A percentile compares a stretch with the other conserved stretches of the same genome.
Evolutionary conservation across 1,284 basidiomycete species (phyloP).

Genomic region (Schizophyllum amplum): DNA sequence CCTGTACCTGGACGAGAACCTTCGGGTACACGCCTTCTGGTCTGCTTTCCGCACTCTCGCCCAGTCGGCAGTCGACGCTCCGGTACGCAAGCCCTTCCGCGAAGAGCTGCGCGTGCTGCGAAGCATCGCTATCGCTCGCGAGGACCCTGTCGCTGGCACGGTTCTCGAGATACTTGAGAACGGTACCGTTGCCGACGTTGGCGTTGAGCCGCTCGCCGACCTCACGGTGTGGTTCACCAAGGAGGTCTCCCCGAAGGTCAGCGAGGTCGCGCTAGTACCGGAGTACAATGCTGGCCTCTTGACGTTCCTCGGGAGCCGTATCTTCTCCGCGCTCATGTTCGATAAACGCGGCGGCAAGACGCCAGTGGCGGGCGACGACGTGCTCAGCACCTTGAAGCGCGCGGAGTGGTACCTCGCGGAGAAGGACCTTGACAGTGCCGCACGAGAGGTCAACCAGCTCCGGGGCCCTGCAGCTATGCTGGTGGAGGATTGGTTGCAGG

Average conservation of each 20-base stretch:
- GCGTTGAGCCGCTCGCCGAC: conserved; percentile 86
- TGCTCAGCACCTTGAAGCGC: conserved; percentile 79
- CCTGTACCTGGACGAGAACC: conserved; percentile 81
- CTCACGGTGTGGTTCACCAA: conserved; percentile 87
- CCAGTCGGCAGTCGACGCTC: conserved; percentile 46
- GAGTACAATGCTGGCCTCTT: conserved; percentile 83
- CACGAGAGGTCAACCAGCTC: conserved; percentile 89
- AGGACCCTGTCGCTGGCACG: conserved; percentile 58
- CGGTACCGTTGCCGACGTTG: conserved; percentile 73
- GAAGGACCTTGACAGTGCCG: conserved; percentile 88
- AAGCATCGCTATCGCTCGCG: conserved; percentile 62
- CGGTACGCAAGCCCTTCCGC: conserved; percentile 73
- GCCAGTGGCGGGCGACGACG: conserved; percentile 73
- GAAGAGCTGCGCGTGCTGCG: conserved; percentile 83
- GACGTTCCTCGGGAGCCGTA: conserved; percentile 77
- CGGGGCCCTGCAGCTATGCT: conserved; percentile 80
- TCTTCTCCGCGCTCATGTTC: conserved; percentile 76
- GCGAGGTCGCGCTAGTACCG: conserved; percentile 86
- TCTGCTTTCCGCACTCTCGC: conserved; percentile 63
- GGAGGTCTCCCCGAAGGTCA: conserved; percentile 79
- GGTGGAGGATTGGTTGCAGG: conserved; percentile 87
- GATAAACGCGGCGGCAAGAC: conserved; percentile 46
- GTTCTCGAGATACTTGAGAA: conserved; percentile 70
- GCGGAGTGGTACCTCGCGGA: conserved; percentile 89
- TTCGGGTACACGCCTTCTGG: conserved; percentile 80